Evolutionary conservation across 805 yeast genomes (phyloP), one percentile per base, ranked within the genome.

Genomic region (Suhomyces vadensis): DNA sequence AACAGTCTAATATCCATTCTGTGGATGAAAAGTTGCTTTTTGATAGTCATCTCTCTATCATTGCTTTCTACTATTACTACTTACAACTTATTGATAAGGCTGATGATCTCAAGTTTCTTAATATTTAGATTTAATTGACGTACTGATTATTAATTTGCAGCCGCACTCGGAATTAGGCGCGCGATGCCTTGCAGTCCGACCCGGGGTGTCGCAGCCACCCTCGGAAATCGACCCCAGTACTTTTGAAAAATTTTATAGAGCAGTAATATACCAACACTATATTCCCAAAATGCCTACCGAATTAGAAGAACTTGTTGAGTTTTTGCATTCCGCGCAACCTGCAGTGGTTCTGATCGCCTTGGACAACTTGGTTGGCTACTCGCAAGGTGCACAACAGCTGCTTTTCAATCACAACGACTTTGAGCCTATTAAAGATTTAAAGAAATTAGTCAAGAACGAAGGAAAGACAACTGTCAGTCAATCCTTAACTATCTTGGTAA

Each of bases 271-370:
- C 11, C 14, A 11, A 6, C 33, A 9, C 33, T 29, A 29, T 29
- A 33, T 10, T 24, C 7, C 37, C 24, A 19, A 6, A 27, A 73
- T 73, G 78, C 75, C 78, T 26, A 62, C 69, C 4, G 74, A 73
- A 51, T 53, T 73, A 37, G 78, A 73, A 61, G 78, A 73, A 46
- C 70, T 91, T 35, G 95, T 89, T 17, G 81, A 75, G 38, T 90
- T 91, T 59, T 72, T 91, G 48, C 96, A 87, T 61, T 80, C 92
- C 6, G 84, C 87, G 1, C 88, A 85, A 58, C 83, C 86, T 2
- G 84, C 85, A 8, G 87, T 89, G 24, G 81, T 85, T 47, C 88
- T 84, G 54, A 83, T 90, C 44, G 97, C 97, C 0, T 71, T 91
- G 38, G 94, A 87, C 55, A 83, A 89, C 60, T 64, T 90, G 43